These are phyloP conservation scores for Effrenium voratum DNA, from an alignment of 73 alveolate species.

Conservation along the genomic window DNA sequence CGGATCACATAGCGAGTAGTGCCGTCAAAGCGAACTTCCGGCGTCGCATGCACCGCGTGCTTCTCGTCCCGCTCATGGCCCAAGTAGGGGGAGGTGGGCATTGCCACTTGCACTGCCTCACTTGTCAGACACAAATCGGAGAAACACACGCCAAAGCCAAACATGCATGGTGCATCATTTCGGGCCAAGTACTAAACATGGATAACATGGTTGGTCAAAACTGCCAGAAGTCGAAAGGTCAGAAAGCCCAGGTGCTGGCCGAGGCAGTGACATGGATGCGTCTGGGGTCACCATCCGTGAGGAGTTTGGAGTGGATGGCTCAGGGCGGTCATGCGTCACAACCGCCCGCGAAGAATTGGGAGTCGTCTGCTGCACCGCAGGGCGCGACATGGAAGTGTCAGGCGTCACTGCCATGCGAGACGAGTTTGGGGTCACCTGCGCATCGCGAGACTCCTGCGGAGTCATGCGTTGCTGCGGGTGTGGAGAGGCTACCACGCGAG, in stretches of 20 bases:
- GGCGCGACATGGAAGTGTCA: not conserved
- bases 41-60: too few species aligned
- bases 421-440: conserved; percentile 3
- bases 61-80: too few species aligned
- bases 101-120: too few species aligned
- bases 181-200: too few species aligned
- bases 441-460: not conserved
- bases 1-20: conserved; percentile 32
- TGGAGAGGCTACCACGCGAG: conserved; percentile 28
- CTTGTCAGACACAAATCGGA: too few species aligned
- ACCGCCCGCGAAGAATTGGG: not conserved
- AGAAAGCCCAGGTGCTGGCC: too few species aligned
- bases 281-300: conserved; percentile 30
- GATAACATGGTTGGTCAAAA: too few species aligned
- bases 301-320: conserved; percentile 17
- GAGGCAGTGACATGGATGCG: conserved; percentile 16
- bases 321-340: conserved; percentile 5
- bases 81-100: too few species aligned
- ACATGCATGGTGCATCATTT: too few species aligned
- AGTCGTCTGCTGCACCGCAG: not conserved
- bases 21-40: conserved; percentile 33
- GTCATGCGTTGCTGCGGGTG: conserved; percentile 3
- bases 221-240: too few species aligned
- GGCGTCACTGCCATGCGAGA: conserved; percentile 38
- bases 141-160: too few species aligned